Conservation (phyloP, 306 rosid species). For the Clitoria ternatea region DNA sequence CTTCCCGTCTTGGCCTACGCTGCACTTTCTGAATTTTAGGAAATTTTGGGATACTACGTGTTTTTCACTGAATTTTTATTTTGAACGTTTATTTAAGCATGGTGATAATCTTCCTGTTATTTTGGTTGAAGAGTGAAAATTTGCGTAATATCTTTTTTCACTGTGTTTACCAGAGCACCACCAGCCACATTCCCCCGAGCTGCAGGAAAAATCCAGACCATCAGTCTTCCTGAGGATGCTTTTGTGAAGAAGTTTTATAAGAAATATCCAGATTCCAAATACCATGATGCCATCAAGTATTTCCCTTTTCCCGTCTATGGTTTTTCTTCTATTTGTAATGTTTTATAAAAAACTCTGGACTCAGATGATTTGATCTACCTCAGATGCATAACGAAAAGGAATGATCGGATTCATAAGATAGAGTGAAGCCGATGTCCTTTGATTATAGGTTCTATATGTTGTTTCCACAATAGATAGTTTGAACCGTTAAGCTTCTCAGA, state of each 20-base stretch:
- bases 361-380: background rate
- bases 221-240: conserved; percentile 81
- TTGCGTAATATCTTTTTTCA: conserved; percentile 1
- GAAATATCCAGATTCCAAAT: conserved; percentile 71
- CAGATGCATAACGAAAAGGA: too few relatives aligned
- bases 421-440: too few relatives aligned
- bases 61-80: background rate
- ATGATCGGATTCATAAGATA: too few relatives aligned
- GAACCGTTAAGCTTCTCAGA: too few relatives aligned
- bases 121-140: background rate
- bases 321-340: conserved; percentile 1
- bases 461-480: too few relatives aligned
- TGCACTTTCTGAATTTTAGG: background rate
- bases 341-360: too few relatives aligned
- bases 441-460: too few relatives aligned
- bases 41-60: background rate
- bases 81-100: background rate
- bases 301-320: conserved; percentile 15
- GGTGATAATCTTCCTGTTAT: background rate
- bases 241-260: conserved; percentile 65
- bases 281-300: conserved; percentile 73
- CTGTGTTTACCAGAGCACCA: conserved; percentile 55
- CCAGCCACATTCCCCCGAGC: conserved; percentile 76
- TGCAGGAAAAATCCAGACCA: conserved; percentile 54
- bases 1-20: background rate